A percentile compares a stretch with the other conserved stretches of the same genome.
phyloP scores from a whole-genome alignment of 805 yeast species.

The Starmera pachycereana region DNA sequence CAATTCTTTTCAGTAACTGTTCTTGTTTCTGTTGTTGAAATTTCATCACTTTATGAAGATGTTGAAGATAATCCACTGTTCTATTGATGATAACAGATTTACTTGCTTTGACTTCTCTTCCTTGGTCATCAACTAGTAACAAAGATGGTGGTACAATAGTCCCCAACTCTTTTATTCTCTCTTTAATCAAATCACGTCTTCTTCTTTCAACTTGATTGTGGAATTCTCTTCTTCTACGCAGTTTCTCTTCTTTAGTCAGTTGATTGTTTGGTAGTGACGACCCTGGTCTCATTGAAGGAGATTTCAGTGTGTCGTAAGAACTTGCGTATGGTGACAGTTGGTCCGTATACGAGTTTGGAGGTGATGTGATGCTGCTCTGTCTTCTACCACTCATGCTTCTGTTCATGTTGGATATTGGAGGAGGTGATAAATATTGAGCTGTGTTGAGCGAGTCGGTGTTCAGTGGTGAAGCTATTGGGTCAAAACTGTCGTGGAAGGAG shows the following conservation, averaged over 20 bases:
- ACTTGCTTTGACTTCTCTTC: conserved; percentile 69
- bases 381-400: conserved; percentile 3
- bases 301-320: conserved; percentile 18
- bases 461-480: conserved; percentile 12
- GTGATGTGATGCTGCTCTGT: conserved; percentile 3
- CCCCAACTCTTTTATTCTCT: conserved; percentile 77
- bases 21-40: conserved; percentile 41
- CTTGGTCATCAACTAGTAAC: conserved; percentile 30
- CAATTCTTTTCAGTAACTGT: conserved; percentile 29
- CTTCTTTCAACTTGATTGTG: conserved; percentile 94
- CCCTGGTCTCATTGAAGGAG: conserved; percentile 21
- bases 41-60: conserved; percentile 49
- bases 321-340: conserved; percentile 17
- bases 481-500: conserved; percentile 16
- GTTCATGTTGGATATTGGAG: conserved; percentile 5
- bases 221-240: conserved; percentile 72
- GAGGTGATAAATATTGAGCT: conserved; percentile 18
- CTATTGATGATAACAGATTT: conserved; percentile 69
- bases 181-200: conserved; percentile 84
- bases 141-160: conserved; percentile 70
- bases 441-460: conserved; percentile 1
- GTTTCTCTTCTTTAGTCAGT: conserved; percentile 54
- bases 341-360: conserved; percentile 12
- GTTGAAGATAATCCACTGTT: conserved; percentile 71
- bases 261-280: conserved; percentile 21